Conservation (phyloP, 108 stramenopile species). For the Nitzschia sp. region DNA sequence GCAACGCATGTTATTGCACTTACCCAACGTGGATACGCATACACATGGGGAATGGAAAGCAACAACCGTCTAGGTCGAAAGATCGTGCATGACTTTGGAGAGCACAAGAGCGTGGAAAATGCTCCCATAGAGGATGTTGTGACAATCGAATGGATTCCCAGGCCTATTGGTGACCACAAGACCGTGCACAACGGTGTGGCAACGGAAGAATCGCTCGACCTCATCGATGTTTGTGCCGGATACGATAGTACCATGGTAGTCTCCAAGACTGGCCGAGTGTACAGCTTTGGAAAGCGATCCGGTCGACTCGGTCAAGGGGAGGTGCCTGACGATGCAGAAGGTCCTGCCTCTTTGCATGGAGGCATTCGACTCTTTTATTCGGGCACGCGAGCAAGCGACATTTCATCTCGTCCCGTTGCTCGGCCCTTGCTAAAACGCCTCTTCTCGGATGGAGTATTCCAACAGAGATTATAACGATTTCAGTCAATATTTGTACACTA, state of each 20-base stretch:
- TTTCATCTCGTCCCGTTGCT: neutral
- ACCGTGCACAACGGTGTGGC: neutral
- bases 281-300: constrained; percentile 59
- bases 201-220: neutral
- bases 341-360: constrained; percentile 56
- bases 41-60: constrained; percentile 56
- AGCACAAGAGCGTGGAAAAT: constrained; percentile 1
- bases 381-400: neutral
- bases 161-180: constrained; percentile 29
- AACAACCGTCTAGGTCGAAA: constrained; percentile 33
- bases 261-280: constrained; percentile 48
- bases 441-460: constrained; percentile 6
- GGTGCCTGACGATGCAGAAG: constrained; percentile 31
- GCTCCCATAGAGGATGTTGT: constrained; percentile 23
- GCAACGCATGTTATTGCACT: constrained; percentile 58
- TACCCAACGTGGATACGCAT: constrained; percentile 44
- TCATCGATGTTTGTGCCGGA: constrained; percentile 58
- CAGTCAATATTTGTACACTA: too few species aligned
- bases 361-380: constrained; percentile 60
- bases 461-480: neutral
- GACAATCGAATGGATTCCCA: constrained; percentile 40
- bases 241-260: constrained; percentile 58
- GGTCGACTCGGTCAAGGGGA: constrained; percentile 70
- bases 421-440: constrained; percentile 12
- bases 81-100: constrained; percentile 18